Percentiles rank a stretch among this genome's conserved stretches.
Conservation (phyloP, 345 rosid genomes). For the Reutealis trisperma region DNA sequence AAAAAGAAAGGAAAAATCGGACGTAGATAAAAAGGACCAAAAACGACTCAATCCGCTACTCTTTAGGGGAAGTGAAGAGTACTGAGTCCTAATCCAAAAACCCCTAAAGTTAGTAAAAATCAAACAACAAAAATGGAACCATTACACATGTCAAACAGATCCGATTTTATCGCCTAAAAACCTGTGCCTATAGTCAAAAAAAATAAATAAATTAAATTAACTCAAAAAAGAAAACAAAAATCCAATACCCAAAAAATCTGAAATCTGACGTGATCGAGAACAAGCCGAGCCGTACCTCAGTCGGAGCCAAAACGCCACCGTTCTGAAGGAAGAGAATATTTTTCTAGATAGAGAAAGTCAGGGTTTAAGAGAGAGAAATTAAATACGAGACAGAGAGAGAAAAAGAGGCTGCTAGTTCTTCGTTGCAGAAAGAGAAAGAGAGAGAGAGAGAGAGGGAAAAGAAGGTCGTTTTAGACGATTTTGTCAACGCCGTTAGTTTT, state of each 20-base stretch:
- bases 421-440: slow-evolving; percentile 22
- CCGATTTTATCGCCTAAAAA: slow-evolving; percentile 52
- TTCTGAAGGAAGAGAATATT: not conserved
- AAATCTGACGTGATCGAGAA: slow-evolving; percentile 22
- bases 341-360: slow-evolving; percentile 12
- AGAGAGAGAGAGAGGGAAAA: slow-evolving; percentile 32
- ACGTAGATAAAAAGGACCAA: slow-evolving; percentile 9
- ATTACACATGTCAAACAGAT: slow-evolving; percentile 42
- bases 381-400: not conserved
- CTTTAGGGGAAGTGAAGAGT: slow-evolving; percentile 34
- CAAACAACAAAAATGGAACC: slow-evolving; percentile 16
- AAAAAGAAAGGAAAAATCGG: slow-evolving; percentile 2
- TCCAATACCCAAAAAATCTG: slow-evolving; percentile 5
- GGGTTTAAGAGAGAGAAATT: slow-evolving; percentile 15
- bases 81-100: slow-evolving; percentile 31
- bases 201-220: not conserved
- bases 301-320: slow-evolving; percentile 21
- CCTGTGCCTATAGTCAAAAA: slow-evolving; percentile 24
- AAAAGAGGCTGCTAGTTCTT: slow-evolving; percentile 24
- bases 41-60: slow-evolving; percentile 42
- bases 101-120: slow-evolving; percentile 35
- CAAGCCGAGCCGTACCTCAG: slow-evolving; percentile 9
- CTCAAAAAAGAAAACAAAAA: not conserved
- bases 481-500: slow-evolving; percentile 46
- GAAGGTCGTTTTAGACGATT: slow-evolving; percentile 62